These are phyloP conservation scores for Arabis hirsuta DNA, from an alignment of 345 rosid species.

Conservation along the genomic window DNA sequence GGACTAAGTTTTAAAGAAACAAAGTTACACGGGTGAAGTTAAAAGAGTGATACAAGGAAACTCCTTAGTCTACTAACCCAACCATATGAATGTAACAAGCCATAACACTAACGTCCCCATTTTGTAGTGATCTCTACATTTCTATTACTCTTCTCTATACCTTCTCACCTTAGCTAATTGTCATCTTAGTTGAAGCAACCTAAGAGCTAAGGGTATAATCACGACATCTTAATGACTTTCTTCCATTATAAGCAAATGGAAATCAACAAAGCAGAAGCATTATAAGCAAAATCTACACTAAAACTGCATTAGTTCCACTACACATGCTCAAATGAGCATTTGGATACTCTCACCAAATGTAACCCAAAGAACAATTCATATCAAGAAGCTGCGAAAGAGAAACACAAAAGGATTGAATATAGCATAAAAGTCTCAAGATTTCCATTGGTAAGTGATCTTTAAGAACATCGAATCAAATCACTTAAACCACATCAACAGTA, in stretches of 20 bases:
- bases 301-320: neutral
- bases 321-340: neutral
- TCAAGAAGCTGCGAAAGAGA: neutral
- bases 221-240: neutral
- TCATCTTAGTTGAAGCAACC: neutral
- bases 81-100: neutral
- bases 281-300: neutral
- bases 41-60: no score
- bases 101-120: neutral
- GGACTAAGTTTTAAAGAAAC: neutral
- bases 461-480: neutral
- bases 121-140: no score
- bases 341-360: neutral
- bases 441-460: neutral
- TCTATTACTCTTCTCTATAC: neutral
- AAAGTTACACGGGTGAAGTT: no score
- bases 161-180: neutral
- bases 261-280: neutral
- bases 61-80: no score
- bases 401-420: neutral
- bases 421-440: neutral
- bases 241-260: neutral
- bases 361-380: neutral
- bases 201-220: neutral
- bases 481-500: slow-evolving; percentile 11